A percentile compares a stretch with the other conserved stretches of the same genome.
Conservation (phyloP, 805 yeast species). For the Kuraishia ogatae region DNA sequence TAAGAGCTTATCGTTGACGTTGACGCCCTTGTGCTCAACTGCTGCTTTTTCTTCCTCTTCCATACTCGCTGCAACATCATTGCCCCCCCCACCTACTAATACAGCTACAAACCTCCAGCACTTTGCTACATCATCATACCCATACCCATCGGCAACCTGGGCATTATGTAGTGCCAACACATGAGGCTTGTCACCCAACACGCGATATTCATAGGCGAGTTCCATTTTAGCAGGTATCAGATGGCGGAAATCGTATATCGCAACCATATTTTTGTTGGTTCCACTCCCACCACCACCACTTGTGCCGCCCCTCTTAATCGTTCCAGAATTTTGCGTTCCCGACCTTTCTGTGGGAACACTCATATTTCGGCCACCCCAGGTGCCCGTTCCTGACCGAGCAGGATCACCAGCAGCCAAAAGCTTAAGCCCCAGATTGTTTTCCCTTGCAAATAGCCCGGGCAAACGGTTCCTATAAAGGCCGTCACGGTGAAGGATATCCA, state of each 20-base stretch:
- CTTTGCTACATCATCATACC: slow-evolving; percentile 54
- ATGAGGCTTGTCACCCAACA: slow-evolving; percentile 56
- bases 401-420: slow-evolving; percentile 9
- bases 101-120: slow-evolving; percentile 63
- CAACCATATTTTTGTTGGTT: slow-evolving; percentile 46
- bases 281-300: background rate
- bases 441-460: slow-evolving; percentile 40
- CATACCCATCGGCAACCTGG: slow-evolving; percentile 55
- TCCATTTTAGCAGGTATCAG: slow-evolving; percentile 71
- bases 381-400: slow-evolving; percentile 16
- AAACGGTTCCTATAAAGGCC: slow-evolving; percentile 38
- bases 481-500: slow-evolving; percentile 57
- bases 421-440: slow-evolving; percentile 17
- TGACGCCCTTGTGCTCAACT: background rate
- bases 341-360: slow-evolving; percentile 30
- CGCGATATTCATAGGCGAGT: slow-evolving; percentile 56
- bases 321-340: slow-evolving; percentile 13
- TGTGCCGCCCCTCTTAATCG: slow-evolving; percentile 6
- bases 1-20: background rate
- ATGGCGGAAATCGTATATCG: slow-evolving; percentile 54
- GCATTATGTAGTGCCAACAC: slow-evolving; percentile 64
- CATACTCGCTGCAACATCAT: background rate
- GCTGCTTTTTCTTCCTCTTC: background rate
- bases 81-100: background rate
- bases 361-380: slow-evolving; percentile 18